Evolutionary conservation across 345 rosid species (phyloP).

Genomic region (Salix suchowensis): DNA sequence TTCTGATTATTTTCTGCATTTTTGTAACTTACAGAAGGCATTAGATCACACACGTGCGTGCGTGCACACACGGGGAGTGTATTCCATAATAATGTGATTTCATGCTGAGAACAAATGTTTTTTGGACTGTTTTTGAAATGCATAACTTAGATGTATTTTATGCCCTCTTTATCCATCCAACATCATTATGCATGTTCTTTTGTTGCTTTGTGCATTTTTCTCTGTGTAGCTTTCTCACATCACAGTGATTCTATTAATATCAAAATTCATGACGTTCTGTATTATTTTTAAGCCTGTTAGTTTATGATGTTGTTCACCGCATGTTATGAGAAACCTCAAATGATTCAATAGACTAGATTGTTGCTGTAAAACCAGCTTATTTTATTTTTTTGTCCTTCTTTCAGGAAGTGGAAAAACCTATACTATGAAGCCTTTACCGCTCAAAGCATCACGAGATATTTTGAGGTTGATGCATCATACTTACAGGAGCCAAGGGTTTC

Average conservation of each 20-base stretch:
- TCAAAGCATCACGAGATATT: slow-evolving; percentile 89
- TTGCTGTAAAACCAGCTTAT: slow-evolving; percentile 1
- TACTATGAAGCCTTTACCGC: slow-evolving; percentile 95
- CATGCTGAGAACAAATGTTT: neutral
- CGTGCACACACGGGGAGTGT: neutral
- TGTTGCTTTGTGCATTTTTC: neutral
- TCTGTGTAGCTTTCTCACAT: neutral
- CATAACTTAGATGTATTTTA: neutral
- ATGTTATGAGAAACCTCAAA: neutral
- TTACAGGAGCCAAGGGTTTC: slow-evolving; percentile 90
- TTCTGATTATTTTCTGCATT: no score
- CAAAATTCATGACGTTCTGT: neutral
- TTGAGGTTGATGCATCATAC: slow-evolving; percentile 96
- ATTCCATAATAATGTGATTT: neutral
- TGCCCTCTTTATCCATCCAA: neutral
- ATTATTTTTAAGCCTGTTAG: neutral
- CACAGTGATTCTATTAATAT: neutral
- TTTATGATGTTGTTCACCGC: neutral
- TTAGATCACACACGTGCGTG: neutral
- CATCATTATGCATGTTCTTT: neutral
- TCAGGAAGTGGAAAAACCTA: slow-evolving; percentile 98
- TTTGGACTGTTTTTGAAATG: neutral
- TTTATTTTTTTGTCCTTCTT: slow-evolving; percentile 6
- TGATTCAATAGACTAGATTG: neutral
- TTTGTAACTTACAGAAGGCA: neutral